Base-by-base conservation (phyloP, 371 early-diverging fungal genomes). In the Mortierella sp. region DNA sequence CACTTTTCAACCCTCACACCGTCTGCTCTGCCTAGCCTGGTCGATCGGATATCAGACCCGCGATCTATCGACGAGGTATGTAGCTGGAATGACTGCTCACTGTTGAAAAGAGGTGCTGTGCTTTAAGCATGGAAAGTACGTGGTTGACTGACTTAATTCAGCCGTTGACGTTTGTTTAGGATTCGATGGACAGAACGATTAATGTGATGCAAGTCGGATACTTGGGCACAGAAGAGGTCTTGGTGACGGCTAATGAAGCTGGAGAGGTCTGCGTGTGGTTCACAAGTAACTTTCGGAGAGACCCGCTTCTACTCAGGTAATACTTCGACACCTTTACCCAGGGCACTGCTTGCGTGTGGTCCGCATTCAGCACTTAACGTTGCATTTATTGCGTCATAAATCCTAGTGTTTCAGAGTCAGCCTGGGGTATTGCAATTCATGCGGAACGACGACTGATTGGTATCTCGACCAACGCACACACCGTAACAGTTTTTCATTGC, bases 381-480 rank as follows among this genome's bases (percentile, higher is more conserved):
- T 42, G 38, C n/a, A 10, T 9, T 10, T 7, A 68, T 68, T 10
- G 21, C 34, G 3, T 11, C 24, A 21, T 42, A 0, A 24, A 26
- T 31, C 16, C 2, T 75, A 83, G 80, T 70, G 84, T 83, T 14
- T 52, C 81, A 44, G 83, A 87, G 3, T 89, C 90, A 0, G 87
- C 90, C 5, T 92, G 92, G 92, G 90, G 91, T 3, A 72, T 91
- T 34, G 92, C 89, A 1, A 84, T 88, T 31, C 88, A 90, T 74
- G 75, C 88, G 1, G 83, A 79, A 26, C 68, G 44, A 48, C 74
- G 88, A 16, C 78, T 90, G 48, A 77, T 92, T 34, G 92, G 90
- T 1, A 84, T 88, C 5, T 88, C 88, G 16, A 81, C 88, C 54
- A 92, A 92, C 72, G 82, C 89, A 0, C 89, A 89, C 75, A 79